A percentile compares a stretch with the other conserved stretches of the same genome.
Evolutionary conservation across 352 stramenopile species (phyloP).

Genomic region (Blastocystis sp.): DNA sequence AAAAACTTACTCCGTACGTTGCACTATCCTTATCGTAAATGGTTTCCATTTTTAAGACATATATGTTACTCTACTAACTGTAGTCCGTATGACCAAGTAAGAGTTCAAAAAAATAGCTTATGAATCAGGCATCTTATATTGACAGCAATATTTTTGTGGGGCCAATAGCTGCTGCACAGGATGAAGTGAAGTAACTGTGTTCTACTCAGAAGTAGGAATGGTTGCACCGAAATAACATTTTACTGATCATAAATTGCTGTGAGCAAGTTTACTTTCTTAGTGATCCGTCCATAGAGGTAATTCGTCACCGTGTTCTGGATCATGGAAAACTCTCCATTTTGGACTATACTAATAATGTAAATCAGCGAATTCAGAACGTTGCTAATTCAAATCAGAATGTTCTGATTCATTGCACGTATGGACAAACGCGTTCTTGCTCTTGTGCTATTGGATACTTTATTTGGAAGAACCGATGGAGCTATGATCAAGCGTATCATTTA

Average conservation of each 20-base stretch:
- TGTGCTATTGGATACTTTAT: constrained; percentile 50
- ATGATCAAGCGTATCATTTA: neutral
- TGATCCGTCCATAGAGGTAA: neutral
- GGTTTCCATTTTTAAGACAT: no score
- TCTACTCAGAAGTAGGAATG: neutral
- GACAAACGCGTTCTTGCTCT: constrained; percentile 18
- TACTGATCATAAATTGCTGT: constrained; percentile 19
- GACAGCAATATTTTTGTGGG: neutral
- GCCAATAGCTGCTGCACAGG: neutral
- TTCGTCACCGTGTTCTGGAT: neutral
- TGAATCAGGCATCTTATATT: constrained; percentile 32
- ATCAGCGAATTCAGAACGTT: neutral
- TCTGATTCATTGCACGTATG: constrained; percentile 35
- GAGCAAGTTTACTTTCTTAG: neutral
- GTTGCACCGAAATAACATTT: neutral
- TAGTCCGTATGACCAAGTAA: no score
- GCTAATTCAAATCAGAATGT: neutral
- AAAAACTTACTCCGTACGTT: no score
- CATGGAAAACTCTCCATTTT: neutral
- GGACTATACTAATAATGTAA: neutral
- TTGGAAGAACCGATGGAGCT: neutral
- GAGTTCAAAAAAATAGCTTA: neutral
- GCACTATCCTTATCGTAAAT: no score
- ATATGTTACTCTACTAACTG: no score
- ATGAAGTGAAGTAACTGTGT: neutral